phyloP scores from a whole-genome alignment of 1,139 yeast species.

The Sugiyamaella paludigena region DNA sequence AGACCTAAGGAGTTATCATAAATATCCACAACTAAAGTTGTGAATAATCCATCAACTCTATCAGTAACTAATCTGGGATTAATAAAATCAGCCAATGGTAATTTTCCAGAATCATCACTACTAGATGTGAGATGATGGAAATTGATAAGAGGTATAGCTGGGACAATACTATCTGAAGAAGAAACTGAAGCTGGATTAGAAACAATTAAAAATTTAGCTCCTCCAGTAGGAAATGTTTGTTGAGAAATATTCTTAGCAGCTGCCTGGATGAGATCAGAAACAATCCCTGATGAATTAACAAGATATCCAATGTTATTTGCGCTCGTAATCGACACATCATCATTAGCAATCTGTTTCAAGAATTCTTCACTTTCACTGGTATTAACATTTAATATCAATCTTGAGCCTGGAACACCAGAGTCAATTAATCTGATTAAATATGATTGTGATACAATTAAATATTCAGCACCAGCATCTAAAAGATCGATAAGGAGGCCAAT shows the following conservation, averaged over 20 bases:
- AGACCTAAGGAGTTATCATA: slow-evolving; percentile 73
- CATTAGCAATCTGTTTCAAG: not conserved
- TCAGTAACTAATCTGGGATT: slow-evolving; percentile 68
- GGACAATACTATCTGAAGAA: slow-evolving; percentile 25
- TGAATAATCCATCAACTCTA: slow-evolving; percentile 78
- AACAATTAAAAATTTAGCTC: slow-evolving; percentile 47
- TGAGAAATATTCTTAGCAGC: slow-evolving; percentile 12
- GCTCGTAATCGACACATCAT: not conserved
- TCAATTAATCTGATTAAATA: slow-evolving; percentile 41
- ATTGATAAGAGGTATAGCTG: slow-evolving; percentile 51
- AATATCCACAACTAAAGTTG: slow-evolving; percentile 79
- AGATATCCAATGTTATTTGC: slow-evolving; percentile 20
- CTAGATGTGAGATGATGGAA: slow-evolving; percentile 46
- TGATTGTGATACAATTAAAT: slow-evolving; percentile 46
- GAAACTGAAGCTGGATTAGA: slow-evolving; percentile 19
- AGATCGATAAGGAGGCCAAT: slow-evolving; percentile 53
- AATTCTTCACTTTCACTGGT: slow-evolving; percentile 1
- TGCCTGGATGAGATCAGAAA: slow-evolving; percentile 1
- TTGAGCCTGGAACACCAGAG: slow-evolving; percentile 59
- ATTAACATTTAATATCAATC: slow-evolving; percentile 48
- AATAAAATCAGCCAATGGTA: slow-evolving; percentile 53
- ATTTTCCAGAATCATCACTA: slow-evolving; percentile 28
- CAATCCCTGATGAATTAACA: slow-evolving; percentile 28
- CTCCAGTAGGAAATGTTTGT: slow-evolving; percentile 35
- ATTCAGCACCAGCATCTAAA: slow-evolving; percentile 65